Base-by-base conservation (phyloP, 179 eudicot species). In the Gypsophila paniculata region DNA sequence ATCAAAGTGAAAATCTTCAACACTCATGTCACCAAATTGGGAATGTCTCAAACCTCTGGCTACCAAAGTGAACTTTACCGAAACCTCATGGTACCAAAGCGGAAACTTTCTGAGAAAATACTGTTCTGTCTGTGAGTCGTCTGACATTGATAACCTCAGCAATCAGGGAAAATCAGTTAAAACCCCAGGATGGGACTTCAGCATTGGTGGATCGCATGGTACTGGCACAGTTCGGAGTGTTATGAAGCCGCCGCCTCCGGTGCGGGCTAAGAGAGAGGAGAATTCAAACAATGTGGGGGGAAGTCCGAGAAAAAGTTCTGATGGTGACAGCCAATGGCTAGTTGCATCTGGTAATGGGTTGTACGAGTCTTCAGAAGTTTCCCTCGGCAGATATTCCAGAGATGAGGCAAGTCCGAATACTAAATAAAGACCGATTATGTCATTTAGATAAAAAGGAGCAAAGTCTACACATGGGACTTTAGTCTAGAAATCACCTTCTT, bases 101-200 rank as follows among this genome's bases (percentile, higher is more conserved):
- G 34, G 34, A 29, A 1, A 1, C 4, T 29, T 29, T 21, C 14
- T 32, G 0, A 63, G n/a, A 44, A 71, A 49, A 52, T 25, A 32
- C 48, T 39, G 25, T 39, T 68, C 55, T 66, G 42, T 76, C 19
- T 71, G 14, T 62, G 63, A 54, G 48, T 75, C 77, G 74, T 63
- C 81, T 85, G 75, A 82, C 79, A 66, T 69, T 60, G 36, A 62
- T 65, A 63, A 49, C 70, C 71, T 73, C 85, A 85, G 89, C 81
- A 84, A 74, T 85, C 96, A 88, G 79, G 88, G 84, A 55, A 85
- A 74, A 77, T 77, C 84, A 38, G 73, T 80, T 44, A 86, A 81
- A 78, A 83, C 84, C 80, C 79, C 89, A 34, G 97, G 90, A 74
- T 91, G 97, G 97, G 97, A 91, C 78, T 91, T 91, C 85, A 91